Evolutionary conservation across 768 basidiomycete species (phyloP), one percentile per base, ranked within the genome.

Genomic region (Lepiota brunneoincarnata): DNA sequence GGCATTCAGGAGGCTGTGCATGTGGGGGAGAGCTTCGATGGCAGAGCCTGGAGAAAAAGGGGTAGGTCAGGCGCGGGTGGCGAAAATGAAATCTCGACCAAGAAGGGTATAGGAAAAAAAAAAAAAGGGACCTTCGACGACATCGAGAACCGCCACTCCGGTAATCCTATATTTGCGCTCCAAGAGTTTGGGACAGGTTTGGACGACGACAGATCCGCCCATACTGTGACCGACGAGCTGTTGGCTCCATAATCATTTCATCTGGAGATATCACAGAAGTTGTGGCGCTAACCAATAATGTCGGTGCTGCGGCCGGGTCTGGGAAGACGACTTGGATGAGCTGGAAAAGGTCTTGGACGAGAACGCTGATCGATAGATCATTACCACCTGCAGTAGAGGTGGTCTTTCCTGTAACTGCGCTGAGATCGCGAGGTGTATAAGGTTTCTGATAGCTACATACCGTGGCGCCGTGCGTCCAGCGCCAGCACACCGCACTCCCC

Each of bases 211-310:
- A 0, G 94, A 87, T 21, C 95, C 96, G 12, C 97, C 97, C 89
- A 99, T 96, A 55, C 92, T 95, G 65, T 99, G 97, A 0, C 97
- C 97, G 7, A 97, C 79, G 6, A 97, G 79, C 89, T 92, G 34
- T 44, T 55, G 31, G 24, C 24, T 18, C 38, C 37, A 51, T 31
- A 37, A 34, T 52, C 28, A 28, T 28, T 35, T 10, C 20, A 53
- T 40, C 24, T 37, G 10, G 43, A 38, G 39, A 54, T 5, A 39
- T 46, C 21, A 24, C 21, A 14, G 34, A 43, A 18, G 12, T 37
- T 26, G 11, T 26, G 18, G 31, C 20, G 69, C 82, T 58, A 63
- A 95, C 93, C 59, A 98, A 67, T 11, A 98, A 64, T 0, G 84
- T 82, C 0, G 96, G 94, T 4, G 89, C 78, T 3, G 67, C 63